phyloP scores from a whole-genome alignment of 2,329 filamentous ascomycete species.

The Aspergillus sp. region DNA sequence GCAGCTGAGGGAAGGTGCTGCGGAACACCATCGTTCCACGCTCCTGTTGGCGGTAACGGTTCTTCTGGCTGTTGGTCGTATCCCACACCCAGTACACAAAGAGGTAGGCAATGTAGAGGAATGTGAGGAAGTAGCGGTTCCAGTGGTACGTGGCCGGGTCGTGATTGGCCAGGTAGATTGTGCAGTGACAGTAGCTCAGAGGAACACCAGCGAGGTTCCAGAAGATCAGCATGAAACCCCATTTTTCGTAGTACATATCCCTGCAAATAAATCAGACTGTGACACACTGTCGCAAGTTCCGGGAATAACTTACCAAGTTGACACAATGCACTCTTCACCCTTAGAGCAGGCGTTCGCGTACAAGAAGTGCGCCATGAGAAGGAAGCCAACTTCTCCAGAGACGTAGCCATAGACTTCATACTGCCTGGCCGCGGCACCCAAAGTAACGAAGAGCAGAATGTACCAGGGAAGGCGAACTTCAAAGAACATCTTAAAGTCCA shows the following conservation, averaged over 20 bases:
- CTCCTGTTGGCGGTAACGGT: conserved; percentile 81
- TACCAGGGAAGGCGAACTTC: conserved; percentile 92
- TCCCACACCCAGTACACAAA: conserved; percentile 92
- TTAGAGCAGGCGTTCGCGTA: conserved; percentile 92
- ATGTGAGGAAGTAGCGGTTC: conserved; percentile 67
- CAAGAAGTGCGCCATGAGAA: conserved; percentile 86
- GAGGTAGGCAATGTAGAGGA: conserved; percentile 71
- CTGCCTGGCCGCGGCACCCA: conserved; percentile 76
- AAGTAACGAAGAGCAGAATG: conserved; percentile 77
- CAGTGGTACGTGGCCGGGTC: conserved; percentile 74
- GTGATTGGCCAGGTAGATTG: conserved; percentile 84
- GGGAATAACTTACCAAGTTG: conserved; percentile 67
- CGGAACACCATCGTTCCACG: conserved; percentile 68
- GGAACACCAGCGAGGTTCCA: conserved; percentile 94
- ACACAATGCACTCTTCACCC: conserved; percentile 86
- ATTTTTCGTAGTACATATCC: conserved; percentile 98
- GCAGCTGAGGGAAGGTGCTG: conserved; percentile 85
- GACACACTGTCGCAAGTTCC: neutral
- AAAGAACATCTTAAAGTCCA: conserved; percentile 96
- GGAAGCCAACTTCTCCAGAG: conserved; percentile 78
- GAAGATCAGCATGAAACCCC: conserved; percentile 97
- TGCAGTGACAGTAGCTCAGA: conserved; percentile 90
- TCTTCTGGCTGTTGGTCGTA: conserved; percentile 90
- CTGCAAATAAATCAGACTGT: conserved; percentile 38
- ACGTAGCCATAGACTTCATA: conserved; percentile 85